These are phyloP conservation scores for Periglandula ipomoeae DNA, from an alignment of 2,329 filamentous ascomycete genomes.

Conservation along the genomic window DNA sequence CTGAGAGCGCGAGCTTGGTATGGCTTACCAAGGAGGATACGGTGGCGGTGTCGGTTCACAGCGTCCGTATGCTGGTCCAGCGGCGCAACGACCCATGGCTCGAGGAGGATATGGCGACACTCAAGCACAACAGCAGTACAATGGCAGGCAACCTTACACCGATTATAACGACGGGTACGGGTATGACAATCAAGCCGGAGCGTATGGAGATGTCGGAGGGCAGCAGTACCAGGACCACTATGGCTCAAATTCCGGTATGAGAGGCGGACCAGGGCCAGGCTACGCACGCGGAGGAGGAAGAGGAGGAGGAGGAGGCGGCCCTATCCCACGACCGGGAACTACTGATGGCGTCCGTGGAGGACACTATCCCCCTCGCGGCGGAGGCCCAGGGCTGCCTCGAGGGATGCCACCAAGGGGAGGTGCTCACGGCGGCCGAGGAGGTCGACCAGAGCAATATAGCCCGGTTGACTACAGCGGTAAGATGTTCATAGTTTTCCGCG, in stretches of 20 bases:
- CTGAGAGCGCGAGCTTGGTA: constrained; percentile 15
- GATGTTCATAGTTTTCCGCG: not conserved
- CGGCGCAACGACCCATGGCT: constrained; percentile 30
- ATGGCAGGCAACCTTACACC: constrained; percentile 32
- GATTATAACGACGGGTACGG: constrained; percentile 37
- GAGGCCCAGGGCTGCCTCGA: constrained; percentile 21
- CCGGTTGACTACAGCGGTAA: constrained; percentile 7
- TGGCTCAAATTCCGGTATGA: constrained; percentile 30
- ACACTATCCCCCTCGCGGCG: constrained; percentile 28
- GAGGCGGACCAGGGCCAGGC: constrained; percentile 31
- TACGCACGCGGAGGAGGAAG: constrained; percentile 32
- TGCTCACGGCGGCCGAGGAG: not conserved
- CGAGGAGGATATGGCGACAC: constrained; percentile 21
- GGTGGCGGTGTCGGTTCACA: constrained; percentile 27
- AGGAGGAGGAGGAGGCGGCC: constrained; percentile 17
- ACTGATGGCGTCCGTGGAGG: constrained; percentile 27
- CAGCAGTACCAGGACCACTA: constrained; percentile 32
- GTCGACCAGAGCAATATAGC: constrained; percentile 5
- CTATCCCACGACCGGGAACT: constrained; percentile 31
- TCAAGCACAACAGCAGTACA: constrained; percentile 25
- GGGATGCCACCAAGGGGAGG: constrained; percentile 6
- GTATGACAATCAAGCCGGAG: constrained; percentile 35
- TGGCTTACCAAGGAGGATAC: constrained; percentile 44
- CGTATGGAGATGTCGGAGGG: constrained; percentile 19
- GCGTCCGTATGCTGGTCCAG: constrained; percentile 39